Base-by-base conservation (phyloP, 345 rosid species). In the Gossypium sturtianum region DNA sequence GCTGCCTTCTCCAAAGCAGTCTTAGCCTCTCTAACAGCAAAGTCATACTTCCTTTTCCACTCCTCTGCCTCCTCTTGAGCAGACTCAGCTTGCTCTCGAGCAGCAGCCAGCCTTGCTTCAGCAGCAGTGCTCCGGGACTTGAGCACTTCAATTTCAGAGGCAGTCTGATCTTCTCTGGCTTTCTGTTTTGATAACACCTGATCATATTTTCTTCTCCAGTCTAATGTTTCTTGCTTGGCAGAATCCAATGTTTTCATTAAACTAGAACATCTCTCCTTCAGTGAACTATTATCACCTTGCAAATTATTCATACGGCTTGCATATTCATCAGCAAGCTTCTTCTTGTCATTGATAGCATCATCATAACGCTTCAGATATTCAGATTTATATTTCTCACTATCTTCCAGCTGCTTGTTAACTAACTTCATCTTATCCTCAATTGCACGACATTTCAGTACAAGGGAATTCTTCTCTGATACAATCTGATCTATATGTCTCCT, bases 51-150 rank as follows among this genome's bases (percentile, higher is more conserved):
- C 73, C 98, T 86, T 80, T 90, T 88, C 99, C 99, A 96, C 68
- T 96, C 98, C 70, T 80, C 86, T 6, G 98, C 93, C 82, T 91
- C 98, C 80, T 90, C 98, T 84, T 91, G 92, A 74, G 97, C 93
- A 74, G 98, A 87, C 74, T 83, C 84, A 49, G 88, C 87, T 75
- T 91, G 97, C 79, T 96, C 99, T 84, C 82, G 87, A 59, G 97
- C 93, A 80, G 99, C 99, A 85, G 92, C 94, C 70, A 96, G 80
- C 81, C 98, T 91, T 70, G 98, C 98, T 79, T 96, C 99, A 66
- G 99, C 87, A 71, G 98, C 93, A 80, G 92, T 88, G 74, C 87
- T 90, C 43, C 98, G 79, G 11, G 98, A 89, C 84, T 83, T 90
- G 71, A 96, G 92, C 75, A 85, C 82, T 52, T 86, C 90, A 78